Evolutionary conservation across 495 filamentous ascomycete species (phyloP).

Genomic region (Amorphotheca resinae): DNA sequence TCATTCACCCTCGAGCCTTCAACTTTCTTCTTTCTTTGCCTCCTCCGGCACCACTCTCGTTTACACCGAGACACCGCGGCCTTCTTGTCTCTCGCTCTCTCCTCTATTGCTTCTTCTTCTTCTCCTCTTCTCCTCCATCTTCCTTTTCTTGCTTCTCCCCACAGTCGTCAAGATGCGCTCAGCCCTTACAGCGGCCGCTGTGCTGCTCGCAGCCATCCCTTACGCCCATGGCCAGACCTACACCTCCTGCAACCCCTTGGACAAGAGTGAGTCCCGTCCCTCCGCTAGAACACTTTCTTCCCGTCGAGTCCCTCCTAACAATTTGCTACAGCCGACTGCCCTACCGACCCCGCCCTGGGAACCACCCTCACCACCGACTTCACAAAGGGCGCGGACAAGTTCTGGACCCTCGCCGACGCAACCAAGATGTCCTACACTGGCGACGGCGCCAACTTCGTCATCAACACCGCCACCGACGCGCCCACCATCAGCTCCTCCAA

Average conservation of each 20-base stretch:
- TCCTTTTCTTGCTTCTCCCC: neutral
- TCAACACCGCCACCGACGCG: slow-evolving; percentile 39
- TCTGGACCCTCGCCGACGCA: slow-evolving; percentile 10
- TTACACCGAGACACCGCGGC: neutral
- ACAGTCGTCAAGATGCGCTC: neutral
- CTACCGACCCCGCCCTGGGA: slow-evolving; percentile 16
- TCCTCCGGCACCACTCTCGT: neutral
- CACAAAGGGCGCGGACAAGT: slow-evolving; percentile 12
- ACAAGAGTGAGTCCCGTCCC: slow-evolving; percentile 16
- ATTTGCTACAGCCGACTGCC: slow-evolving; percentile 14
- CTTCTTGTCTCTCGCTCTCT: neutral
- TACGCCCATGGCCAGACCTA: slow-evolving; percentile 20
- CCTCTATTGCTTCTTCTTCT: neutral
- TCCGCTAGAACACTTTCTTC: too few relatives aligned
- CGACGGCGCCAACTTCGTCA: slow-evolving; percentile 17
- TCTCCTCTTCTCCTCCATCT: neutral
- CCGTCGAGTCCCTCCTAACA: neutral
- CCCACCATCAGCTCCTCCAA: slow-evolving; percentile 56
- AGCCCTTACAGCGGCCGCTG: slow-evolving; percentile 7
- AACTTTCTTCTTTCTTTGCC: neutral
- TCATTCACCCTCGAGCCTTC: neutral
- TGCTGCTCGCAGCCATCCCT: slow-evolving; percentile 6
- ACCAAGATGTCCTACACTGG: slow-evolving; percentile 16
- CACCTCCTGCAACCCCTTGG: slow-evolving; percentile 18
- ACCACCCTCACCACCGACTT: slow-evolving; percentile 20